Base-by-base conservation (phyloP, 441 rosid species). In the Aleurites moluccanus region DNA sequence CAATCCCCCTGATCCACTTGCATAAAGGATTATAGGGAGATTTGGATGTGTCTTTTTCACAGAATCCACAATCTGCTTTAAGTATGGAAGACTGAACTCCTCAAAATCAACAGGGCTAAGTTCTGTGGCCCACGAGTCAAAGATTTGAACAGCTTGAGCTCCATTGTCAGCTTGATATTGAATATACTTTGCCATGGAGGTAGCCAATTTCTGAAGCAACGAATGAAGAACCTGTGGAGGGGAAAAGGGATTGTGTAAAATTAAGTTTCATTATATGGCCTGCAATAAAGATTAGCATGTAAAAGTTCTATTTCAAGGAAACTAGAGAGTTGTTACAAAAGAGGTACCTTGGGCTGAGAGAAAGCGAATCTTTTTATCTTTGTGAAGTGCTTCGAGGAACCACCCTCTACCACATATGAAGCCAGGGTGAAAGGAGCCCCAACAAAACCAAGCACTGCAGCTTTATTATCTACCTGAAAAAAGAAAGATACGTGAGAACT, bases 381-480 rank as follows among this genome's bases (percentile, higher is more conserved):
- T 64, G 89, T 57, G 80, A 93, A 95, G 88, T 95, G 90, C 83
- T 93, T 93, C 53, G 98, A 95, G 45, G 99, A 95, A 79, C 97
- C 97, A 65, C 98, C 98, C 86, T 95, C 97, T 50, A 95, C 94
- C 15, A 87, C 90, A 74, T 95, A 95, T 0, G 99, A 95, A 23
- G 98, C 97, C 63, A 95, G 87, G 21, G 98, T 95, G 77, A 95
- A 95, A 67, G 99, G 98, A 82, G 99, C 99, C 18, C 99, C 99
- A 40, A 93, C 97, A 72, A 95, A 95, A 79, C 98, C 99, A 72
- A 95, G 84, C 64, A 93, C 95, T 56, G 95, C 98, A 15, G 97
- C 91, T 81, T 89, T 79, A 40, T 88, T 90, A 47, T 83, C 86
- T 27, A 95, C 94, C 99, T 93, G 85, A 33, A 70, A 80, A 79